Conservation (phyloP, 345 rosid species). For the Eucalyptus regnans region DNA sequence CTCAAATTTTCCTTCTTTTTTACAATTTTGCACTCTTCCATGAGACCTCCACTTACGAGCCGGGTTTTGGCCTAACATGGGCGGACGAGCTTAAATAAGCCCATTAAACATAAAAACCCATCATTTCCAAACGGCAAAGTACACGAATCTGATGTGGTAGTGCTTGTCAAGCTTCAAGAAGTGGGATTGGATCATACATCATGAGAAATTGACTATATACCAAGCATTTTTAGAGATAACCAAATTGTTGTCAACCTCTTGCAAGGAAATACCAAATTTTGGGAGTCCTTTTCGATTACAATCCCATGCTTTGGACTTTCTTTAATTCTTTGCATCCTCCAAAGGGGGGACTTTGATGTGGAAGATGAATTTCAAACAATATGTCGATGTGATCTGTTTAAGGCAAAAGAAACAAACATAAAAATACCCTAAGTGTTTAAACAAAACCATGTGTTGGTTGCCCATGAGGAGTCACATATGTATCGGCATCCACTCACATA, state of each 20-base stretch:
- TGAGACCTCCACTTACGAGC: too few relatives aligned
- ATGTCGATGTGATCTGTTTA: neutral
- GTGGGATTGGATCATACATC: neutral
- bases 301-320: neutral
- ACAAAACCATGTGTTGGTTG: too few relatives aligned
- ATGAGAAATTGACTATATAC: neutral
- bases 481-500: too few relatives aligned
- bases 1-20: too few relatives aligned
- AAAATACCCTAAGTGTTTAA: too few relatives aligned
- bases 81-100: too few relatives aligned
- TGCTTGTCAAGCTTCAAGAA: neutral
- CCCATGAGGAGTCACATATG: too few relatives aligned
- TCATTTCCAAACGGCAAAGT: accelerated
- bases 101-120: too few relatives aligned
- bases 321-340: neutral
- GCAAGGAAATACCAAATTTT: neutral
- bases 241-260: neutral
- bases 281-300: accelerated
- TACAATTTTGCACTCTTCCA: too few relatives aligned
- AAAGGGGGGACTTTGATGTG: neutral
- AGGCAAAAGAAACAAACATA: too few relatives aligned
- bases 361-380: neutral
- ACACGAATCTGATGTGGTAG: too few relatives aligned
- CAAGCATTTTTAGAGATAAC: neutral
- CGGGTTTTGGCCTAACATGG: too few relatives aligned